Evolutionary conservation across 2,329 filamentous ascomycete genomes (phyloP).

Genomic region (Talaromyces sp.): DNA sequence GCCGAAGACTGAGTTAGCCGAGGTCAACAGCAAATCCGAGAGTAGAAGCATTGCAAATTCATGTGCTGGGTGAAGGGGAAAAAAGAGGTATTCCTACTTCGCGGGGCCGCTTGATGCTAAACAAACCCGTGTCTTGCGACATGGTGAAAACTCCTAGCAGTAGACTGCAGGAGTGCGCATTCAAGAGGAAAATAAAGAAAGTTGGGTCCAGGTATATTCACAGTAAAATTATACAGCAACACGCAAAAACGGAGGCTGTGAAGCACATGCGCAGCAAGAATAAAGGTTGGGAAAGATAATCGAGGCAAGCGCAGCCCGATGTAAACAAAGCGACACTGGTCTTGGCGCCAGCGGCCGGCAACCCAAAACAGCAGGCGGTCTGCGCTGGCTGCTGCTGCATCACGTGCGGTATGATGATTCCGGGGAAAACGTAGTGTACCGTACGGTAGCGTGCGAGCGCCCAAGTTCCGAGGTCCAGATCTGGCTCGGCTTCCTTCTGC

Average conservation of each 20-base stretch:
- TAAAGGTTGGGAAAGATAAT: neutral
- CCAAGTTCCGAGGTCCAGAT: constrained; percentile 34
- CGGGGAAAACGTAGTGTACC: constrained; percentile 17
- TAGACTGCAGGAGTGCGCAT: constrained; percentile 18
- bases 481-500: neutral
- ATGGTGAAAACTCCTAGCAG: constrained; percentile 48
- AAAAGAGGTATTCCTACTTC: constrained; percentile 59
- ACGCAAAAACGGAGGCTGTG: neutral
- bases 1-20: constrained; percentile 17
- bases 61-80: neutral
- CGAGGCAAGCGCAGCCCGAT: constrained; percentile 11
- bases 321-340: constrained; percentile 30
- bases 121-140: constrained; percentile 83
- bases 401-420: neutral
- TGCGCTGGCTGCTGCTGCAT: neutral
- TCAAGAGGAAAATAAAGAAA: neutral
- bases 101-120: constrained; percentile 86
- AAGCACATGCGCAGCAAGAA: neutral
- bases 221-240: neutral
- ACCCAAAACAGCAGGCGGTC: constrained; percentile 27
- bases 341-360: constrained; percentile 14
- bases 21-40: constrained; percentile 6
- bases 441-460: constrained; percentile 7
- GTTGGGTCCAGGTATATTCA: neutral
- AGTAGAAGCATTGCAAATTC: neutral